phyloP scores from a whole-genome alignment of 2,329 filamentous ascomycete genomes.

The Hypoxylon sp. region DNA sequence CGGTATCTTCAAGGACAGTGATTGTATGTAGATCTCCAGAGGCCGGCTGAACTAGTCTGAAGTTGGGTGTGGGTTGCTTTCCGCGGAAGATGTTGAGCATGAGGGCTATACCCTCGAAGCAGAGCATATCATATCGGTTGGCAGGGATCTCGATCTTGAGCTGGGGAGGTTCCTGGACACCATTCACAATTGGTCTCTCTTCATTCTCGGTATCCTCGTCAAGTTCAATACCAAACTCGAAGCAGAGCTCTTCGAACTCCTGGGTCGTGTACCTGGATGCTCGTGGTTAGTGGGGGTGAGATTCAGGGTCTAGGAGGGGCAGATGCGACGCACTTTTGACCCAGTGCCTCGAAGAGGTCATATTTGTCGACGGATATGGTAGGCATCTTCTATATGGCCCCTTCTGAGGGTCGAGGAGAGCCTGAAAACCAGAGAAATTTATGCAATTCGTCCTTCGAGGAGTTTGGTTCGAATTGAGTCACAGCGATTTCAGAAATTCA shows the following conservation, averaged over 20 bases:
- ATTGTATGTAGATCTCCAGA: conserved; percentile 84
- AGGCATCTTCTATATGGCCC: conserved; percentile 75
- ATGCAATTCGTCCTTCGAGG: conserved; percentile 32
- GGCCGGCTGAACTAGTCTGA: conserved; percentile 79
- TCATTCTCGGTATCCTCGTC: conserved; percentile 83
- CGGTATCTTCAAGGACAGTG: conserved; percentile 81
- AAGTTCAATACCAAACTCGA: conserved; percentile 98
- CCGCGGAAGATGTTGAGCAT: conserved; percentile 96
- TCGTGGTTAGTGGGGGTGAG: conserved; percentile 45
- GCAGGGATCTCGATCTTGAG: conserved; percentile 98
- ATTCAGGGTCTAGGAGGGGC: conserved; percentile 47
- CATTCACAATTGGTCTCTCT: conserved; percentile 45
- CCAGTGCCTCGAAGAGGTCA: conserved; percentile 92
- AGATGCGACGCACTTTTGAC: conserved; percentile 77
- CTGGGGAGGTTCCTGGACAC: conserved; percentile 87
- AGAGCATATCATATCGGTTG: conserved; percentile 95
- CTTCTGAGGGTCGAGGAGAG: conserved; percentile 30
- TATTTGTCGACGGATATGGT: conserved; percentile 98
- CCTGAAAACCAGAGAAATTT: conserved; percentile 22
- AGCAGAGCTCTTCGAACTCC: conserved; percentile 97
- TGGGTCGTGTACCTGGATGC: conserved; percentile 83
- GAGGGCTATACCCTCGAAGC: conserved; percentile 95
- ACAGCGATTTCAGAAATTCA: conserved; percentile 54
- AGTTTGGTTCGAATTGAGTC: conserved; percentile 54
- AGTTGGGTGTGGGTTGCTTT: conserved; percentile 82